Evolutionary conservation across 2,329 filamentous ascomycete genomes (phyloP), one percentile per base, ranked within the genome.

Genomic region (Neofusicoccum sp.): DNA sequence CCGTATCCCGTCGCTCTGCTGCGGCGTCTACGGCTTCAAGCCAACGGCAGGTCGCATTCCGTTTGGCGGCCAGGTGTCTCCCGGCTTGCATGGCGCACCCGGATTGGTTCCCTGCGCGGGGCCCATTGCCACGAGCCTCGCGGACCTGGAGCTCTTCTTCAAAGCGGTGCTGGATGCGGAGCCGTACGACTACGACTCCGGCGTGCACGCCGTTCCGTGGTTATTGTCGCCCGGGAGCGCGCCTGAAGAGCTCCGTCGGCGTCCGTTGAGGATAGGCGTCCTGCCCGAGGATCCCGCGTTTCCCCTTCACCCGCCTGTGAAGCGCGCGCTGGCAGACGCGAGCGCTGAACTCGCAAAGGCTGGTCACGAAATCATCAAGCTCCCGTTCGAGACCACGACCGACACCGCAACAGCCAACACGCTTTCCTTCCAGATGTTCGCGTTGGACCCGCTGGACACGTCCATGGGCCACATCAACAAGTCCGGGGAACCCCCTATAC

Each of bases 121-220:
- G 0, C 85, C 85, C 0, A 66, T 88, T 22, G 83, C 80, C 2
- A 84, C 82, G 1, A 81, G 78, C 58, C 71, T 86, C 4, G 78
- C 79, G 48, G 85, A 83, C 4, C 61, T 89, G 1, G 78, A 80
- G 37, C 64, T 84, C 3, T 89, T 86, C 72, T 81, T 83, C 71
- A 80, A 79, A 61, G 73, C 79, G 0, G 75, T 89, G 7, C 74
- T 88, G 2, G 78, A 76, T 60, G 70, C 78, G 1, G 68, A 82
- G 64, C 87, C 87, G 0, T 89, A 86, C 86, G 9, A 22, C 9
- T 58, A 63, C 33, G 84, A 86, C 44, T 69, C 73, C 0, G 73
- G 74, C 0, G 77, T 75, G 0, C 56, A 80, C 0, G 75, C 77
- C 5, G 71, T 80, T 0, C 81, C 82, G 0, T 87, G 84, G 84